Base-by-base conservation (phyloP, 129 eudicot genomes). In the Flaveria brownii region DNA sequence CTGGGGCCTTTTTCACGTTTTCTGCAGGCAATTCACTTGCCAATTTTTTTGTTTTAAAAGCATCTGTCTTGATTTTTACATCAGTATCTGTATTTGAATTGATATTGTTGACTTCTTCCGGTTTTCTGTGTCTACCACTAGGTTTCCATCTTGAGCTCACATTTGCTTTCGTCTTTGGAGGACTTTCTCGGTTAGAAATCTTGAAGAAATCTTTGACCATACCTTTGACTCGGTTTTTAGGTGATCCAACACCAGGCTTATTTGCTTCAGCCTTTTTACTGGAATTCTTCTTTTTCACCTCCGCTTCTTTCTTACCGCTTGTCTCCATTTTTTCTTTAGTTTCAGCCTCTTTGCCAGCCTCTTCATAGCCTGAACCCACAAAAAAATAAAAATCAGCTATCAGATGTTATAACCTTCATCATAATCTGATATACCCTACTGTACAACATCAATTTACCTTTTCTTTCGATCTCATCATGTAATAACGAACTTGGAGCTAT, bases 201-300 rank as follows among this genome's bases (percentile, higher is more conserved):
- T 82, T 85, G 57, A 87, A 86, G 79, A 91, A 91, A 17, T 88
- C 92, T 83, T 83, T 88, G 70, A 93, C 96, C 84, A 85, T 90
- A 41, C 91, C 96, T 43, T 80, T 84, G 76, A 78, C 90, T 69
- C 89, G 85, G 80, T 59, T 72, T 83, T 71, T 82, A 17, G 82
- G 75, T 52, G 87, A 82, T 69, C 75, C 66, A 71, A 45, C 57
- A 83, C 70, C 71, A 51, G 57, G 66, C 71, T 82, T 82, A 60
- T 52, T 78, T 26, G 52, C 78, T 60, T 75, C 84, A 2, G 46
- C 23, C 78, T 68, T 83, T 64, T 82, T 72, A 63, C 36, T 78
- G 54, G 73, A 56, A 72, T 41, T 80, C 20, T 6, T 78, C 78
- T 72, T 83, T 75, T 81, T 84, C 30, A 33, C 73, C 12, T 71